Percentiles rank a stretch among this genome's conserved stretches.
Conservation (phyloP, 495 filamentous ascomycete species). For the Lepidopterella palustris region DNA sequence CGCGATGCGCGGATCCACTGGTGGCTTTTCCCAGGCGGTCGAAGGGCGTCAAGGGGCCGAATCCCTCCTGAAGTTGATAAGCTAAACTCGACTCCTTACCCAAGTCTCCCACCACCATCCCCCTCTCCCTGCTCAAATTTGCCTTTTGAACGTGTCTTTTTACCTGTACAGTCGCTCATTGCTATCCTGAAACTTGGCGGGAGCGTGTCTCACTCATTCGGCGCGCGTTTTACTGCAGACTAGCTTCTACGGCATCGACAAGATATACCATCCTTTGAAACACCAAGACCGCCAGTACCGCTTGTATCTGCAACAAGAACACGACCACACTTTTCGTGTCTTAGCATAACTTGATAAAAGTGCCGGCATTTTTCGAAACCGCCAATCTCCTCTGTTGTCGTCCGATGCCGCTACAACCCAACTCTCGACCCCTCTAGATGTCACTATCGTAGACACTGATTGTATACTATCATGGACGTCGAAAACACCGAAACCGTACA, state of each 20-base stretch:
- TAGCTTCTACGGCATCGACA: not conserved
- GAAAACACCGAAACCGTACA: not conserved
- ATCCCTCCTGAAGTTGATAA: not conserved
- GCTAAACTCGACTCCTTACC: not conserved
- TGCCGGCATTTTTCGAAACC: not conserved
- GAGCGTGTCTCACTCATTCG: slow-evolving; percentile 14
- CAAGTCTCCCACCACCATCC: not conserved
- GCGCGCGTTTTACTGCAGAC: slow-evolving; percentile 11
- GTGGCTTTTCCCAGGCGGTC: not conserved
- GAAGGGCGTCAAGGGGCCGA: not conserved
- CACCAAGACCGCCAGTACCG: slow-evolving; percentile 19
- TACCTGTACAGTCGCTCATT: not conserved
- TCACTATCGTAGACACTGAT: not conserved
- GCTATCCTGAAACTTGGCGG: not conserved
- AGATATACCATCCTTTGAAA: slow-evolving; percentile 24
- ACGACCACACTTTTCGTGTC: not conserved
- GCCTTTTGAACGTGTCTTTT: not conserved
- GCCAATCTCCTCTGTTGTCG: not conserved
- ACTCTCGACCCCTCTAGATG: not conserved
- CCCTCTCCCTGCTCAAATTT: not conserved
- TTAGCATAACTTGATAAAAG: not conserved
- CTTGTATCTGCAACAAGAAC: slow-evolving; percentile 7
- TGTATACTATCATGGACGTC: not conserved
- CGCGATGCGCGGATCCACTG: not conserved
- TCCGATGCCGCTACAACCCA: not conserved